A percentile compares a stretch with the other conserved stretches of the same genome.
These are phyloP conservation scores for Xylaria flabelliformis DNA, from an alignment of 495 filamentous ascomycete genomes.

Conservation along the genomic window DNA sequence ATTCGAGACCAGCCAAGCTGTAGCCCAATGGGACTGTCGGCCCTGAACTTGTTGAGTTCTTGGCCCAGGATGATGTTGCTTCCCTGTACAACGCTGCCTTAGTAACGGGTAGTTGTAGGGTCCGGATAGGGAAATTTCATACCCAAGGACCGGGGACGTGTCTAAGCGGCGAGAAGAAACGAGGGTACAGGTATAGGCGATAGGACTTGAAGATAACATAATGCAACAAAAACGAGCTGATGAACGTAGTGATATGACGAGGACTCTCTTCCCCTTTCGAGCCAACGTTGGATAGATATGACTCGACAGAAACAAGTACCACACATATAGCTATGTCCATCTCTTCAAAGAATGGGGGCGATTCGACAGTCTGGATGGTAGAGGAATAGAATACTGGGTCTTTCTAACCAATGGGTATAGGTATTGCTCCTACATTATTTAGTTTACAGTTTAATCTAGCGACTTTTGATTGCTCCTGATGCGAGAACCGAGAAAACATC, in stretches of 20 bases:
- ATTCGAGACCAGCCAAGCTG: slow-evolving; percentile 39
- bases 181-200: slow-evolving; percentile 35
- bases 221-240: slow-evolving; percentile 26
- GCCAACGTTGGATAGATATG: background rate
- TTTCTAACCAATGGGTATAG: background rate
- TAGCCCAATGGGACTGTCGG: slow-evolving; percentile 28
- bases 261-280: background rate
- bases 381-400: background rate
- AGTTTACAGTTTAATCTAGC: too few species aligned
- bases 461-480: too few species aligned
- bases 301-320: background rate
- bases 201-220: slow-evolving; percentile 34
- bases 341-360: background rate
- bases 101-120: background rate
- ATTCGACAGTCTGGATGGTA: background rate
- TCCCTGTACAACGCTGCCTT: slow-evolving; percentile 25
- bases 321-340: slow-evolving; percentile 11
- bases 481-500: too few species aligned
- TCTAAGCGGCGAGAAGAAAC: slow-evolving; percentile 40
- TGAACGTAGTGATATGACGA: background rate
- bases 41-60: slow-evolving; percentile 33
- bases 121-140: background rate
- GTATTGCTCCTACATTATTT: too few species aligned
- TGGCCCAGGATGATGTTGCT: slow-evolving; percentile 35
- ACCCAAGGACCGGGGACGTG: slow-evolving; percentile 42